Percentiles rank a stretch among this genome's conserved stretches.
These are phyloP conservation scores for Eimeria falciformis DNA, from an alignment of 169 alveolate genomes.

Conservation along the genomic window DNA sequence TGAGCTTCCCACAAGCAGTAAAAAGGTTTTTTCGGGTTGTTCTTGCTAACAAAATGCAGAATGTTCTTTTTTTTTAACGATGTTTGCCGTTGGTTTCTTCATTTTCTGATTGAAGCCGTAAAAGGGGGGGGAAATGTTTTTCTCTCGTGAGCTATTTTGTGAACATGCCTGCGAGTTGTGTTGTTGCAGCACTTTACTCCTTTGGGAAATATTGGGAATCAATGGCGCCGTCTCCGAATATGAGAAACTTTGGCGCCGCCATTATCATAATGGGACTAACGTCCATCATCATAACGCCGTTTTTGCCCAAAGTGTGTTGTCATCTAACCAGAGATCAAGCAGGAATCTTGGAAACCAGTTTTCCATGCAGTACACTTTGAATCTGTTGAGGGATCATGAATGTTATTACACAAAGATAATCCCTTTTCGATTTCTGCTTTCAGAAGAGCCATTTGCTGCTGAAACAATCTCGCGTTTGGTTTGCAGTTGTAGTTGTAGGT, in stretches of 20 bases:
- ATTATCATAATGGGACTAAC: slow-evolving; percentile 19
- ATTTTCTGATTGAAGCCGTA: too few relatives aligned
- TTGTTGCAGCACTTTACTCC: slow-evolving; percentile 30
- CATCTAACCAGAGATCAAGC: background rate
- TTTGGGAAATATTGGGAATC: slow-evolving; percentile 46
- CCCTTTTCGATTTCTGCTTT: too few relatives aligned
- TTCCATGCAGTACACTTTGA: too few relatives aligned
- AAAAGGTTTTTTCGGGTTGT: too few relatives aligned
- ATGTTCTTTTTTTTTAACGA: background rate
- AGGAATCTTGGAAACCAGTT: too few relatives aligned
- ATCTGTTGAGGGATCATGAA: too few relatives aligned
- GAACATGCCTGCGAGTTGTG: background rate
- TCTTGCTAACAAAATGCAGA: too few relatives aligned
- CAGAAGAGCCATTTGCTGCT: too few relatives aligned
- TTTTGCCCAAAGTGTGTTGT: slow-evolving; percentile 15
- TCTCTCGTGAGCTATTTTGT: background rate
- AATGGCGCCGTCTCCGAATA: slow-evolving; percentile 56
- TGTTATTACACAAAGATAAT: too few relatives aligned
- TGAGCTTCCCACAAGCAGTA: background rate
- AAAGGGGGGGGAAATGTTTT: too few relatives aligned
- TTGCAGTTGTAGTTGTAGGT: too few relatives aligned
- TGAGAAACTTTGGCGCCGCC: slow-evolving; percentile 64
- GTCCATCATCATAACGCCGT: slow-evolving; percentile 32
- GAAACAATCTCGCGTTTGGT: too few relatives aligned
- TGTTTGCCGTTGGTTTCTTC: background rate